A percentile compares a stretch with the other conserved stretches of the same genome.
These are phyloP conservation scores for Silene noctiflora DNA, from an alignment of 179 eudicot genomes.

Conservation along the genomic window DNA sequence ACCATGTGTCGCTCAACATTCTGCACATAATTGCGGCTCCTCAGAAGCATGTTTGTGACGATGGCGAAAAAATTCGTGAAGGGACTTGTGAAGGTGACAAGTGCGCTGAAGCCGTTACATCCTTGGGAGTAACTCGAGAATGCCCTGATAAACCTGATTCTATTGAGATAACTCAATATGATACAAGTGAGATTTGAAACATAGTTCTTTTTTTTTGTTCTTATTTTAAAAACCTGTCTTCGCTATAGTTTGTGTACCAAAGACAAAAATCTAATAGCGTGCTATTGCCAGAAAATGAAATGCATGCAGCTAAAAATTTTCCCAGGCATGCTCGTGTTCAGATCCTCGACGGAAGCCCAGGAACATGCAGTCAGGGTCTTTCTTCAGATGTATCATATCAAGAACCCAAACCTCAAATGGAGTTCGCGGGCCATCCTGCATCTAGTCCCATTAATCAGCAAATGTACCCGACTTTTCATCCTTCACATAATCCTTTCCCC, in stretches of 20 bases:
- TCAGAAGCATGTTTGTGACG: constrained; percentile 52
- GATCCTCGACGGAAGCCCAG: constrained; percentile 68
- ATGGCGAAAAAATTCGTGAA: constrained; percentile 29
- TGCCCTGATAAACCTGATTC: constrained; percentile 30
- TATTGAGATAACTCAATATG: constrained; percentile 37
- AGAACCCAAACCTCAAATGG: constrained; percentile 44
- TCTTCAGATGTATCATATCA: constrained; percentile 48
- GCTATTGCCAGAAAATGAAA: constrained; percentile 34
- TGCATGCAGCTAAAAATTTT: constrained; percentile 44
- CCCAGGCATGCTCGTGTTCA: constrained; percentile 85
- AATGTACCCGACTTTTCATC: constrained; percentile 47
- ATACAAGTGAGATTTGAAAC: constrained; percentile 33
- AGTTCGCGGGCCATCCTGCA: constrained; percentile 43
- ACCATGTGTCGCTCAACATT: constrained; percentile 2
- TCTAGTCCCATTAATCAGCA: constrained; percentile 46
- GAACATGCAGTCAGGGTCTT: constrained; percentile 37
- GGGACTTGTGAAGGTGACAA: constrained; percentile 34
- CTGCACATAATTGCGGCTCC: constrained; percentile 19
- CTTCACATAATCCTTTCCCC: constrained; percentile 42
- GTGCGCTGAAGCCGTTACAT: constrained; percentile 38
- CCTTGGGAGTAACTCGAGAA: constrained; percentile 34
- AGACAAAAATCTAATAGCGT: constrained; percentile 24
- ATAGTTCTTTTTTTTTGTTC: constrained; percentile 9
- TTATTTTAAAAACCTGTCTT: constrained; percentile 11
- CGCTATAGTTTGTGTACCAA: constrained; percentile 5